Evolutionary conservation across 2,329 filamentous ascomycete genomes (phyloP), one percentile per base, ranked within the genome.

Genomic region (Cadophora malorum): DNA sequence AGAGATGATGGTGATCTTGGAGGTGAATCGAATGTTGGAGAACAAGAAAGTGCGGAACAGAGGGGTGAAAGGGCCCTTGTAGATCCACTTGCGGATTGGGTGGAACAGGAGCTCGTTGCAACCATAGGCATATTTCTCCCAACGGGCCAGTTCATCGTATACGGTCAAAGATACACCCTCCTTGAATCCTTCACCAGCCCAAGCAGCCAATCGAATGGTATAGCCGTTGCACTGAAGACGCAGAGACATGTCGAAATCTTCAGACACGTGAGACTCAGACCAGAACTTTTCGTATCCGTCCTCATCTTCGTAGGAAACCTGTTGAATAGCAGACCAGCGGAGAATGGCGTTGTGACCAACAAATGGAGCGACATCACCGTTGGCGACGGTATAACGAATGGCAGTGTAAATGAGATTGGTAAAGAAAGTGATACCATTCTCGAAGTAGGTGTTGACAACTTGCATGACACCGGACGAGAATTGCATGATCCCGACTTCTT

Each of bases 51-150:
- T 84, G 69, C 89, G 85, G 85, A 95, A 95, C 4, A 95, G 85
- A 25, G 90, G 89, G 4, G 92, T 95, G 77, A 95, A 92, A 33
- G 92, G 92, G 0, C 92, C 92, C 19, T 84, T 86, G 77, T 84
- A 88, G 55, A 88, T 78, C 92, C 92, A 95, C 73, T 88, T 88
- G 69, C 86, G 85, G 69, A 95, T 82, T 3, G 92, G 92, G 76
- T 95, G 86, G 82, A 96, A 95, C 67, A 95, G 84, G 67, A 95
- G 83, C 81, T 94, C 92, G 78, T 91, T 92, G 80, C 92, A 94
- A 47, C 92, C 91, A 74, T 93, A 94, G 3, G 92, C 92, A 77
- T 94, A 94, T 80, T 95, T 95, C 77, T 95, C 92, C 92, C 92
- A 95, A 67, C 92, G 90, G 1, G 91, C 90, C 68, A 95, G 83